These are phyloP conservation scores for Aspergillus cejpii DNA, from an alignment of 2,329 filamentous ascomycete species.

Conservation along the genomic window DNA sequence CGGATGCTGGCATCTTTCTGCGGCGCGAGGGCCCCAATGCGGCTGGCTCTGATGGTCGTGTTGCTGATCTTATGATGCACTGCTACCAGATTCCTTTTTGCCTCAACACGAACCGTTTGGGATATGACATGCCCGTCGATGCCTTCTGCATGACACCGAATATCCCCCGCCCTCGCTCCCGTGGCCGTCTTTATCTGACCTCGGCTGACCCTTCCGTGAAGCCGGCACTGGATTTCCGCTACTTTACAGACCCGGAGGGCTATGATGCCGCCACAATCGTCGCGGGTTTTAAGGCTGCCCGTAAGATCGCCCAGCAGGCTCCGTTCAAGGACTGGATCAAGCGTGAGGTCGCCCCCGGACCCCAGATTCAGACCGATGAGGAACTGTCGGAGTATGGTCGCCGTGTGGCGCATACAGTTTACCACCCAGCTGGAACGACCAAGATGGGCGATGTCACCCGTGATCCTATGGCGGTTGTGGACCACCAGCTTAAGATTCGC, in stretches of 20 bases:
- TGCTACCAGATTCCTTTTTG: constrained; percentile 94
- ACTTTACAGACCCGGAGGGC: constrained; percentile 80
- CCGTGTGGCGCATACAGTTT: constrained; percentile 76
- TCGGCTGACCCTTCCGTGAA: constrained; percentile 69
- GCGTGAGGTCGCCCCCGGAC: constrained; percentile 72
- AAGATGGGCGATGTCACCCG: constrained; percentile 73
- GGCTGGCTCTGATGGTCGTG: constrained; percentile 61
- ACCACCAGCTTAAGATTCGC: constrained; percentile 63
- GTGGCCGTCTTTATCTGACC: constrained; percentile 70
- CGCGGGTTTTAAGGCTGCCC: constrained; percentile 68
- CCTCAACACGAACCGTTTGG: constrained; percentile 74
- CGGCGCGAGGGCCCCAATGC: constrained; percentile 69
- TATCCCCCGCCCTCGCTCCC: constrained; percentile 74
- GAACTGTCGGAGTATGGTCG: constrained; percentile 75
- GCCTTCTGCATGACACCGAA: constrained; percentile 93
- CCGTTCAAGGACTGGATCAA: constrained; percentile 81
- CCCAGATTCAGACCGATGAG: constrained; percentile 66
- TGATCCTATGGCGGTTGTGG: constrained; percentile 72
- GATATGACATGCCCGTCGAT: constrained; percentile 63
- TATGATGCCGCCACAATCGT: constrained; percentile 79
- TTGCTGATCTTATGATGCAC: constrained; percentile 90
- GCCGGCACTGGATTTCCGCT: constrained; percentile 78
- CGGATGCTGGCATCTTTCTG: constrained; percentile 80
- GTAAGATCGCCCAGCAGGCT: constrained; percentile 64
- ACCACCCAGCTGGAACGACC: constrained; percentile 82